These are phyloP conservation scores for Ophiosphaerella narmari DNA, from an alignment of 2,329 filamentous ascomycete genomes.

Conservation along the genomic window DNA sequence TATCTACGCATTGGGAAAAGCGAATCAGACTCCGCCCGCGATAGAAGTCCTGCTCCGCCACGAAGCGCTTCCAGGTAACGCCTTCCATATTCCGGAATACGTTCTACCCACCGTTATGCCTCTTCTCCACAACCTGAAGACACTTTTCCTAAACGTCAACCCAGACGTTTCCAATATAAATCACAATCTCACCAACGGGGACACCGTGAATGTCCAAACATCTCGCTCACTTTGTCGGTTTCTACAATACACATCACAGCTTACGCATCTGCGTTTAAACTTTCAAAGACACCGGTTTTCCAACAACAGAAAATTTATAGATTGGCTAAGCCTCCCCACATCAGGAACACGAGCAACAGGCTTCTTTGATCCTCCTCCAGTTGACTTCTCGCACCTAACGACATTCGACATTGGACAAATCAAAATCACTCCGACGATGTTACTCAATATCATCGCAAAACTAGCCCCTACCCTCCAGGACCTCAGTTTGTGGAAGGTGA, in stretches of 20 bases:
- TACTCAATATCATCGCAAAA: constrained; percentile 37
- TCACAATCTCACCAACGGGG: constrained; percentile 21
- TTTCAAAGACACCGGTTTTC: constrained; percentile 36
- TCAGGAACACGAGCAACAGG: not conserved
- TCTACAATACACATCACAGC: constrained; percentile 47
- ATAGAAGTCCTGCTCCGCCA: constrained; percentile 56
- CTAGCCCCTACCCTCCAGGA: constrained; percentile 52
- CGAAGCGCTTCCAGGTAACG: constrained; percentile 43
- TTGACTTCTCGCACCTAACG: constrained; percentile 19
- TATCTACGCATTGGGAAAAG: constrained; percentile 28
- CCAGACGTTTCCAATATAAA: not conserved
- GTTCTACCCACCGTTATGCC: constrained; percentile 45
- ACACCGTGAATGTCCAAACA: not conserved
- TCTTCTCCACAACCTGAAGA: constrained; percentile 54
- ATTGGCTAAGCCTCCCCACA: constrained; percentile 38
- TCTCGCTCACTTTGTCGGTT: constrained; percentile 43
- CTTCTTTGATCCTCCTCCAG: constrained; percentile 10
- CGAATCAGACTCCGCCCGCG: constrained; percentile 45
- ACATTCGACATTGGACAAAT: constrained; percentile 32
- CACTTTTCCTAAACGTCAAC: constrained; percentile 50
- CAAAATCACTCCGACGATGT: constrained; percentile 2
- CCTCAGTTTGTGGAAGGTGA: constrained; percentile 55
- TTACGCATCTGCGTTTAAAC: constrained; percentile 62
- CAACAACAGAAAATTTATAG: constrained; percentile 40
- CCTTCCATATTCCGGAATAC: constrained; percentile 55